Evolutionary conservation across 1,139 yeast species (phyloP), one percentile per base, ranked within the genome.

Genomic region (Candida sanyaensis): DNA sequence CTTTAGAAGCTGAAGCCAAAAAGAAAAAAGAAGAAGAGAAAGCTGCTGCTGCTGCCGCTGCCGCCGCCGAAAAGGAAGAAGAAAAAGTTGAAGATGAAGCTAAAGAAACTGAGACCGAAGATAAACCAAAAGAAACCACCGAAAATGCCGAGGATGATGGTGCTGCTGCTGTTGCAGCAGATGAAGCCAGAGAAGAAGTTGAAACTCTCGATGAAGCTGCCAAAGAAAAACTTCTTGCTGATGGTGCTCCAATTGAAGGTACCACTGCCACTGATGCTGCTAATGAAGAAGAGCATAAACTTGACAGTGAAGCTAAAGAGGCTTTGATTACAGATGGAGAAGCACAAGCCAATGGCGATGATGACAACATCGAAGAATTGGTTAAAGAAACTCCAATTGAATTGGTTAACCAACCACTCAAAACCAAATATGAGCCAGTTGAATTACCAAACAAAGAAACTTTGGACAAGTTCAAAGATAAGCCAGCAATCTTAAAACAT

Each of bases 401-500:
- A 52, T 41, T 69, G 39, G 68, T 58, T 31, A 56, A 65, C 33
- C 69, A 63, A 49, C 69, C 75, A 1, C 9, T 21, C 21, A 66
- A 61, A 41, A 53, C 67, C 44, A 71, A 71, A 57, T 68, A 58
- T 48, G 69, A 63, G 46, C 75, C 78, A 1, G 63, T 65, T 30
- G 60, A 63, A 38, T 52, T 59, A 36, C 74, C 75, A 8, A 68
- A 70, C 56, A 72, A 68, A 47, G 77, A 73, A 48, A 64, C 62
- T 41, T 62, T 74, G 50, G 82, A 78, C 32, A 56, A 66, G 46
- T 66, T 80, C 44, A 67, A 72, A 45, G 77, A 74, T 48, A 77
- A 77, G 51, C 86, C 86, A 29, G 68, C 69, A 37, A 63, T 81
- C 61, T 68, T 78, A 54, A 62, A 62, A 50, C 73, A 77, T 48